These are phyloP conservation scores for Populus simonii DNA, from an alignment of 345 rosid species.

Conservation along the genomic window DNA sequence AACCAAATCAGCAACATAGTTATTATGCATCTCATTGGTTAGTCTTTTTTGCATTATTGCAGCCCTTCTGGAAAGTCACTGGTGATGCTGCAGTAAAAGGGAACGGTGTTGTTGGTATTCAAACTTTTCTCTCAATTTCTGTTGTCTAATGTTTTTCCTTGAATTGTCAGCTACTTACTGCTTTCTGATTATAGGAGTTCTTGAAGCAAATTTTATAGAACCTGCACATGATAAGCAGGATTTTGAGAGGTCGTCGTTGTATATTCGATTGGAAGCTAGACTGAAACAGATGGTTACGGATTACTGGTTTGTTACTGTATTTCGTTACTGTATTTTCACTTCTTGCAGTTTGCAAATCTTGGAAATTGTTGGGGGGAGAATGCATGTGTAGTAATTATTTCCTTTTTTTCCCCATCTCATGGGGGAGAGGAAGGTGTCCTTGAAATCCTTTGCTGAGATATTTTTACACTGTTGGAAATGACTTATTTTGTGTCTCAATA, in stretches of 20 bases:
- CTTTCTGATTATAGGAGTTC: conserved; percentile 60
- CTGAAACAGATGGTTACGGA: conserved; percentile 62
- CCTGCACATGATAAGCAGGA: conserved; percentile 98
- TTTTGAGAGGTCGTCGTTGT: conserved; percentile 86
- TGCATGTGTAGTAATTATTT: neutral
- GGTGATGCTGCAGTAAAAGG: conserved; percentile 50
- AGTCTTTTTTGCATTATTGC: conserved; percentile 25
- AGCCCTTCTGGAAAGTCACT: conserved; percentile 96
- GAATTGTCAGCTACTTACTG: conserved; percentile 17
- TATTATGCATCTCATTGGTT: conserved; percentile 21
- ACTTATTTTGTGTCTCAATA: neutral
- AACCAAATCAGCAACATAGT: neutral
- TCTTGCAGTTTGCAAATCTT: neutral
- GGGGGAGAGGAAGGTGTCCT: neutral
- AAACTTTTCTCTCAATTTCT: conserved; percentile 15
- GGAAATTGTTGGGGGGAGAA: neutral
- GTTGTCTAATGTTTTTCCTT: conserved; percentile 10
- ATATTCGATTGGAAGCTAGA: conserved; percentile 62
- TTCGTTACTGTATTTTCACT: conserved; percentile 18
- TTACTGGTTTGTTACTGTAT: conserved; percentile 62
- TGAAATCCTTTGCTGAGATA: neutral
- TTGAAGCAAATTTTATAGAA: conserved; percentile 93
- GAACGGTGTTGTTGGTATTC: conserved; percentile 73
- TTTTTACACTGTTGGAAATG: neutral
- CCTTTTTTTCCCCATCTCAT: neutral